Evolutionary conservation across 192 early-diverging fungal species (phyloP).

Genomic region (Chytriomyces hyalinus): DNA sequence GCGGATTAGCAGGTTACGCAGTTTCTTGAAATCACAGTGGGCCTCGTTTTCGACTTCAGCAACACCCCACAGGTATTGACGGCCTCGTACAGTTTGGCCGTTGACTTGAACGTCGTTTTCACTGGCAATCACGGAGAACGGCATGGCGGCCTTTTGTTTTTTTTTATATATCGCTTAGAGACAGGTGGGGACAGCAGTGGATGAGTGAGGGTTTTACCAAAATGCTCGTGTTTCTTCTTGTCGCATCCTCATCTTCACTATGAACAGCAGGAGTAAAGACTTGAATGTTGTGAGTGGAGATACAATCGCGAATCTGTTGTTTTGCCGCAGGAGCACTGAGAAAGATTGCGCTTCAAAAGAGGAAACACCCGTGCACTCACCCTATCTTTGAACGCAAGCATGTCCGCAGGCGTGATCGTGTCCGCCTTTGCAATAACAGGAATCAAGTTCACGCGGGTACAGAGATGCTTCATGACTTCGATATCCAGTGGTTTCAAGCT

Average conservation of each 20-base stretch:
- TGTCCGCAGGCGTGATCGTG: conserved; percentile 89
- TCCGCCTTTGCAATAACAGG: conserved; percentile 98
- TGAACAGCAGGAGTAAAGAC: conserved; percentile 89
- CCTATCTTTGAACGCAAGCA: conserved; percentile 93
- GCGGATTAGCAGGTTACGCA: conserved; percentile 93
- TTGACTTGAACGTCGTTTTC: conserved; percentile 85
- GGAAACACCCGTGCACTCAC: conserved; percentile 52
- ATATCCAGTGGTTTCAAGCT: conserved; percentile 91
- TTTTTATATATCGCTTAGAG: too few relatives aligned
- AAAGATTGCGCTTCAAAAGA: conserved; percentile 32
- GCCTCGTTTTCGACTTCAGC: conserved; percentile 99
- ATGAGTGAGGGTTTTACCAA: conserved; percentile 37
- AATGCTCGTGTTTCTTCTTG: conserved; percentile 80
- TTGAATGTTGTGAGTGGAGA: conserved; percentile 89
- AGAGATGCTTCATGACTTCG: conserved; percentile 97
- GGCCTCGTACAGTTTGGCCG: conserved; percentile 90
- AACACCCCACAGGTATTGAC: conserved; percentile 98
- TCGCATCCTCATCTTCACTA: conserved; percentile 78
- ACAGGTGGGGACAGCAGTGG: conserved; percentile 4
- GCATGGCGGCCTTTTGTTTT: conserved; percentile 78
- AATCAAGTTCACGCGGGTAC: conserved; percentile 95
- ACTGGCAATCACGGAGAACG: conserved; percentile 95
- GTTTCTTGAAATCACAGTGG: conserved; percentile 98
- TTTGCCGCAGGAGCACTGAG: too few relatives aligned
- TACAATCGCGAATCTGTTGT: conserved; percentile 82